Percentiles rank a stretch among this genome's conserved stretches.
Conservation (phyloP, 2,329 filamentous ascomycete genomes). For the Ophiostoma triangulosporum region DNA sequence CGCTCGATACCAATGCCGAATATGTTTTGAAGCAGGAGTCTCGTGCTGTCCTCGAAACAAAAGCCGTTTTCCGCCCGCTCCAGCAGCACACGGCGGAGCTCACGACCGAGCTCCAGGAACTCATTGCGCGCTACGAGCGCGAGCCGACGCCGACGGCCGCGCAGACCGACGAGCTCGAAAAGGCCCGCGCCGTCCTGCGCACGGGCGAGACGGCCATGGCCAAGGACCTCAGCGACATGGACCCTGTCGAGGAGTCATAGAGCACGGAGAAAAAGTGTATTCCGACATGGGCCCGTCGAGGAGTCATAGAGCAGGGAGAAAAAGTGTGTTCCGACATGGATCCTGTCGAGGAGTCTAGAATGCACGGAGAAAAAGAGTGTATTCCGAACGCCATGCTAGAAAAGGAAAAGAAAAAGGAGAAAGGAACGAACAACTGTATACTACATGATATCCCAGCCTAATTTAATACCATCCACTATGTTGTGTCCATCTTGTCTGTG, state of each 20-base stretch:
- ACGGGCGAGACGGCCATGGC: slow-evolving; percentile 31
- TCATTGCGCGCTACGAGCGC: slow-evolving; percentile 52
- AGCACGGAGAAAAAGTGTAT: background rate
- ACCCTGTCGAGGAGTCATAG: background rate
- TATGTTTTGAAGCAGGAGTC: slow-evolving; percentile 78
- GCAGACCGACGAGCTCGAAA: slow-evolving; percentile 35
- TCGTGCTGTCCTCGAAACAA: slow-evolving; percentile 75
- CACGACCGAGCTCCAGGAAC: slow-evolving; percentile 58
- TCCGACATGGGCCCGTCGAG: too few species aligned
- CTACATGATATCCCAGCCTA: slow-evolving; percentile 1
- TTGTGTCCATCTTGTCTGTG: slow-evolving; percentile 52
- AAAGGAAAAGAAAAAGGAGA: background rate
- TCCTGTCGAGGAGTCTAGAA: background rate
- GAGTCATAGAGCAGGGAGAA: background rate
- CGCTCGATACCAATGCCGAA: slow-evolving; percentile 60
- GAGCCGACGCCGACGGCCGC: slow-evolving; percentile 18
- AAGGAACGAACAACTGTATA: background rate
- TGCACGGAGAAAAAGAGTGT: background rate
- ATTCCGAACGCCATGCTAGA: background rate
- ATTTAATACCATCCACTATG: slow-evolving; percentile 13
- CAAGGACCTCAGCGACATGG: slow-evolving; percentile 11
- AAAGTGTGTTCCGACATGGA: background rate
- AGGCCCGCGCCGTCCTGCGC: slow-evolving; percentile 40
- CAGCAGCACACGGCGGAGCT: slow-evolving; percentile 58
- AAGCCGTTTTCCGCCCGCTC: slow-evolving; percentile 63